These are phyloP conservation scores for Chalaropsis thielavioides DNA, from an alignment of 2,329 filamentous ascomycete genomes.

Conservation along the genomic window DNA sequence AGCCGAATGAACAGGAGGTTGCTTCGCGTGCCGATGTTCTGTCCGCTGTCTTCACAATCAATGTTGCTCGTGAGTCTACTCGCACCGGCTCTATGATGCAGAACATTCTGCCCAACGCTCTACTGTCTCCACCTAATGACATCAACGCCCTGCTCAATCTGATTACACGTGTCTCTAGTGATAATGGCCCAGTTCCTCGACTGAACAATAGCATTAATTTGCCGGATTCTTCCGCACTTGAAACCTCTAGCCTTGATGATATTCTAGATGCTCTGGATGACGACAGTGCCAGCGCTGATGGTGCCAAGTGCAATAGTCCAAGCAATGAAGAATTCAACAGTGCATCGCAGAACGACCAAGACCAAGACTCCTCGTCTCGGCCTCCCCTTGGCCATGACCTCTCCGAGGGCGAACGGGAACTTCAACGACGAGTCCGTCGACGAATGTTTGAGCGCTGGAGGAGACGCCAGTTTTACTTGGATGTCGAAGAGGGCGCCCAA, in stretches of 20 bases:
- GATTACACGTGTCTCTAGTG: slow-evolving; percentile 5
- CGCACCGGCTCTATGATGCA: slow-evolving; percentile 7
- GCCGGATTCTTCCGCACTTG: not conserved
- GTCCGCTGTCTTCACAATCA: slow-evolving; percentile 33
- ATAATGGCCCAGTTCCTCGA: not conserved
- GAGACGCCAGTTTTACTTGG: slow-evolving; percentile 64
- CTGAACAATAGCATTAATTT: not conserved
- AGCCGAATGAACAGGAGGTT: slow-evolving; percentile 45
- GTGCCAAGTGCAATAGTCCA: not conserved
- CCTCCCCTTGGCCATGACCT: not conserved
- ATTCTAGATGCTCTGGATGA: not conserved
- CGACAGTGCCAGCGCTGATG: not conserved
- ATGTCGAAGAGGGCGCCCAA: slow-evolving; percentile 66
- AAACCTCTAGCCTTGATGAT: not conserved
- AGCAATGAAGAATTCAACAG: not conserved
- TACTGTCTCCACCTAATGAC: slow-evolving; percentile 21
- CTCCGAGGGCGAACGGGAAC: not conserved
- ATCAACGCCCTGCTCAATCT: slow-evolving; percentile 14
- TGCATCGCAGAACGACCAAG: not conserved
- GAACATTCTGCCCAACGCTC: slow-evolving; percentile 19
- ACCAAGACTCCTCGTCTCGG: not conserved
- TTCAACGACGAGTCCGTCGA: slow-evolving; percentile 28
- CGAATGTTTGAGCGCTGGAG: slow-evolving; percentile 59
- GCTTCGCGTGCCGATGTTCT: slow-evolving; percentile 48
- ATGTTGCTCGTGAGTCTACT: slow-evolving; percentile 10